Conservation (phyloP, 148 eudicot species). For the Spergularia bocconei region DNA sequence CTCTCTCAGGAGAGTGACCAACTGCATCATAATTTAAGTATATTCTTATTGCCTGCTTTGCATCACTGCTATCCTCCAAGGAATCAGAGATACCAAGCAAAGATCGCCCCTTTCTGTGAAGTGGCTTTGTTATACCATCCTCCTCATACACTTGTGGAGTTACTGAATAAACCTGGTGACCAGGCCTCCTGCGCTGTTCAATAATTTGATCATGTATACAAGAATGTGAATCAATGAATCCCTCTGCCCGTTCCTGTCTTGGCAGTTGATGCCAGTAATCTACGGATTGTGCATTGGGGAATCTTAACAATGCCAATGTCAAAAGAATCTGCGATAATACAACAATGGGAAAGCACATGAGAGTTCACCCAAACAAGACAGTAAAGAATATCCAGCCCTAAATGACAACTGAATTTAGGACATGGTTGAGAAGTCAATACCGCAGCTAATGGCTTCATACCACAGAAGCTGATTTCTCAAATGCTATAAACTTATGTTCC, state of each 20-base stretch:
- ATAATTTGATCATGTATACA: constrained; percentile 97
- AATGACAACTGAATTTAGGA: background rate
- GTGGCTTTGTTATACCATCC: constrained; percentile 38
- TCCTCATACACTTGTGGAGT: constrained; percentile 80
- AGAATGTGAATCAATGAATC: constrained; percentile 62
- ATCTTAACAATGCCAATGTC: constrained; percentile 40
- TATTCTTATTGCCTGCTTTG: constrained; percentile 84
- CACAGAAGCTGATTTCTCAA: background rate
- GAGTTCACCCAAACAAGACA: background rate
- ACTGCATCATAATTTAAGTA: constrained; percentile 97
- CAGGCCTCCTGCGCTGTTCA: constrained; percentile 81
- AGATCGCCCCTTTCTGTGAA: constrained; percentile 55
- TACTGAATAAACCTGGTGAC: constrained; percentile 74
- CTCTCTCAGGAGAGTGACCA: constrained; percentile 92
- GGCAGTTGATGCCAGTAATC: constrained; percentile 35
- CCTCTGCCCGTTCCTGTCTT: constrained; percentile 35
- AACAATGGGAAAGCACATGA: constrained; percentile 1
- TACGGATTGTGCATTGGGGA: constrained; percentile 39
- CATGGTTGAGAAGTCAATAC: background rate
- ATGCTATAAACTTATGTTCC: background rate
- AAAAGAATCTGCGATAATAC: constrained; percentile 52
- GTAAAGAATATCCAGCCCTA: background rate
- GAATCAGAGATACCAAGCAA: constrained; percentile 52
- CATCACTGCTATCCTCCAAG: constrained; percentile 39
- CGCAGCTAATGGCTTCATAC: background rate